Evolutionary conservation across 768 basidiomycete species (phyloP).

Genomic region (Mycena galopus): DNA sequence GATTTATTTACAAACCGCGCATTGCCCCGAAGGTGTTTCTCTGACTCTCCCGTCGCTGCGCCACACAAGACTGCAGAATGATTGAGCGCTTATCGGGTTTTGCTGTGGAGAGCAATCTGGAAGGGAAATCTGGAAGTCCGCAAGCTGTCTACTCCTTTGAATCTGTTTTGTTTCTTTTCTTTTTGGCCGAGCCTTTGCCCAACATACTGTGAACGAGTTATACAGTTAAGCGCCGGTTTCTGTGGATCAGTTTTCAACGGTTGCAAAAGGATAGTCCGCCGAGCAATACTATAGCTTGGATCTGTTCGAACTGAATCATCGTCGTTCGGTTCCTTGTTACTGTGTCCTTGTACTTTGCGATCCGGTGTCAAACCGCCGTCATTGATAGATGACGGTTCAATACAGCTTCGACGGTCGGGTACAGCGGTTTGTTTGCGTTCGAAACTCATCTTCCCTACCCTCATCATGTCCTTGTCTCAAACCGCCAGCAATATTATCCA

Average conservation of each 20-base stretch:
- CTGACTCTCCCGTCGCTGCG: too few relatives aligned
- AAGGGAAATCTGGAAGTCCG: too few relatives aligned
- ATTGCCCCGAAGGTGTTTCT: too few relatives aligned
- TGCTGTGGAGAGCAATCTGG: too few relatives aligned
- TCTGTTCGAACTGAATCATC: background rate
- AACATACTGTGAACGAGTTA: background rate
- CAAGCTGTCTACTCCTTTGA: too few relatives aligned
- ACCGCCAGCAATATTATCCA: background rate
- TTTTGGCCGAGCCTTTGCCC: background rate
- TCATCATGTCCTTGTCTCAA: background rate
- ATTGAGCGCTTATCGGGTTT: too few relatives aligned
- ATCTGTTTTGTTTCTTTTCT: background rate
- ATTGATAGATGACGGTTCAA: background rate
- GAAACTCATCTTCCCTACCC: background rate
- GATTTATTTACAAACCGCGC: too few relatives aligned
- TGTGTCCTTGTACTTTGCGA: background rate
- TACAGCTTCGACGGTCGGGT: background rate
- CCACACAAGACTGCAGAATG: background rate
- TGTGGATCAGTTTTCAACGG: background rate
- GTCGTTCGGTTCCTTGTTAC: background rate
- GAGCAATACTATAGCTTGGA: background rate
- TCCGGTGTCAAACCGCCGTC: background rate
- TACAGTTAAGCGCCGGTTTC: background rate
- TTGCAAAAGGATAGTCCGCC: background rate
- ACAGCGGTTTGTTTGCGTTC: background rate